These are phyloP conservation scores for Sporothrix humicola DNA, from an alignment of 2,329 filamentous ascomycete genomes.

Conservation along the genomic window DNA sequence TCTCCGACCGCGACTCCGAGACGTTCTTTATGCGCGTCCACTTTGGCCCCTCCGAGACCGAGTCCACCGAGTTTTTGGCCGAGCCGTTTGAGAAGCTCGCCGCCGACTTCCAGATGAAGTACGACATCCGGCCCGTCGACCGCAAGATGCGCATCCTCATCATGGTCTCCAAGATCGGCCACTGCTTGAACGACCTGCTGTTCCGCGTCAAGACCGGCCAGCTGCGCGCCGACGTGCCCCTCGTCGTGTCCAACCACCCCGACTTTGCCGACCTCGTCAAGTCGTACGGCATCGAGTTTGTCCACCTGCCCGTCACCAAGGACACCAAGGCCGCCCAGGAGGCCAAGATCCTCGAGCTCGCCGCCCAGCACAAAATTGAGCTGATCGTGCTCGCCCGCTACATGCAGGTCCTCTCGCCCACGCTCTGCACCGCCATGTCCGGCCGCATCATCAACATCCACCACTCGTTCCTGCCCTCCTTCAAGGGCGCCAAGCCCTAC, in stretches of 20 bases:
- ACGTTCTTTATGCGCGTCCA: constrained; percentile 90
- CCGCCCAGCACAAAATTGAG: constrained; percentile 72
- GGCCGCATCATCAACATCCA: constrained; percentile 93
- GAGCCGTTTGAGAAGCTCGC: constrained; percentile 66
- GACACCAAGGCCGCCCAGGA: constrained; percentile 81
- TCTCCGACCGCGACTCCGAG: constrained; percentile 74
- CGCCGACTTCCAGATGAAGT: constrained; percentile 68
- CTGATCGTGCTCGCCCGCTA: constrained; percentile 82
- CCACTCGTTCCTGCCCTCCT: constrained; percentile 82
- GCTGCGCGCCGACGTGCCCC: constrained; percentile 74
- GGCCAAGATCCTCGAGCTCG: constrained; percentile 70
- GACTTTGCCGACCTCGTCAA: constrained; percentile 72
- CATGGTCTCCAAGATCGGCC: constrained; percentile 89
- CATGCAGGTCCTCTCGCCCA: constrained; percentile 83
- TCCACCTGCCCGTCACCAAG: constrained; percentile 78
- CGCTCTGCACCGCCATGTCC: constrained; percentile 76
- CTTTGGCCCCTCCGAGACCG: constrained; percentile 66
- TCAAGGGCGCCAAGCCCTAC: constrained; percentile 89
- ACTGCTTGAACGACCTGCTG: constrained; percentile 71
- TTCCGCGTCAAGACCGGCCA: constrained; percentile 73
- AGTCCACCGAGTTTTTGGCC: constrained; percentile 58
- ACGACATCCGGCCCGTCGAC: constrained; percentile 70
- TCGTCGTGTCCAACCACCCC: constrained; percentile 83
- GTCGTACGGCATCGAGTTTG: constrained; percentile 78
- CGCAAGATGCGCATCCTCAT: constrained; percentile 78